Conservation (phyloP, 2,329 filamentous ascomycete genomes). For the Claviceps sp. region DNA sequence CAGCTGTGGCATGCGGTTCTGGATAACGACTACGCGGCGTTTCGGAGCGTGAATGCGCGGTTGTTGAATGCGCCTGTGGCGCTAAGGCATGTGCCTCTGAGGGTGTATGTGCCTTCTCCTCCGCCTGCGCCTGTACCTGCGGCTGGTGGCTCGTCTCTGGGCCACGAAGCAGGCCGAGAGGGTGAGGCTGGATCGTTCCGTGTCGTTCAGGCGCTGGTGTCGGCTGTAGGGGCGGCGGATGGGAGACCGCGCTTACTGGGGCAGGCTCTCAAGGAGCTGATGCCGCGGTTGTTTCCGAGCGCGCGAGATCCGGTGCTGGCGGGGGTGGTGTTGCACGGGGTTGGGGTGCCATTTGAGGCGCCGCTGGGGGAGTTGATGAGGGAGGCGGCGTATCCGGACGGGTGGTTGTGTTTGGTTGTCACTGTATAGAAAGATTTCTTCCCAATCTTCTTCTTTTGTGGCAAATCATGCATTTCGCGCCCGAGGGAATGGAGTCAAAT, state of each 20-base stretch:
- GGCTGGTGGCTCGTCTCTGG: too few species aligned
- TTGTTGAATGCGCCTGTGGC: slow-evolving; percentile 63
- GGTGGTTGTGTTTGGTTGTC: slow-evolving; percentile 77
- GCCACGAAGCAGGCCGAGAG: background rate
- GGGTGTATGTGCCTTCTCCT: slow-evolving; percentile 62
- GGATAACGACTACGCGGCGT: slow-evolving; percentile 61
- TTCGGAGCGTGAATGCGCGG: slow-evolving; percentile 59
- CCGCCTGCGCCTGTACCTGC: background rate
- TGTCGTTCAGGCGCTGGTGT: slow-evolving; percentile 63
- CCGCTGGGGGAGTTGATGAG: slow-evolving; percentile 72
- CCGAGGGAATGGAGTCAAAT: too few species aligned
- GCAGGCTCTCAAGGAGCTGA: slow-evolving; percentile 56
- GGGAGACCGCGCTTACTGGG: slow-evolving; percentile 47
- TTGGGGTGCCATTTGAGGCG: slow-evolving; percentile 64
- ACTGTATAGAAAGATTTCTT: slow-evolving; percentile 42
- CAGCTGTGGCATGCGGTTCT: slow-evolving; percentile 71
- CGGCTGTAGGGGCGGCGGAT: slow-evolving; percentile 27
- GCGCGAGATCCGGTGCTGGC: slow-evolving; percentile 73
- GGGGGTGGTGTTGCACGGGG: slow-evolving; percentile 75
- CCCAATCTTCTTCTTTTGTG: background rate
- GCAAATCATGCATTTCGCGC: too few species aligned
- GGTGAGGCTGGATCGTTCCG: slow-evolving; percentile 42
- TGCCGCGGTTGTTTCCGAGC: slow-evolving; percentile 79
- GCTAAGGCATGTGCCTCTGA: slow-evolving; percentile 73
- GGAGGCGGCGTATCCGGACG: slow-evolving; percentile 78